Conservation (phyloP, 257 asterid genomes). For the Penstemon eatonii region DNA sequence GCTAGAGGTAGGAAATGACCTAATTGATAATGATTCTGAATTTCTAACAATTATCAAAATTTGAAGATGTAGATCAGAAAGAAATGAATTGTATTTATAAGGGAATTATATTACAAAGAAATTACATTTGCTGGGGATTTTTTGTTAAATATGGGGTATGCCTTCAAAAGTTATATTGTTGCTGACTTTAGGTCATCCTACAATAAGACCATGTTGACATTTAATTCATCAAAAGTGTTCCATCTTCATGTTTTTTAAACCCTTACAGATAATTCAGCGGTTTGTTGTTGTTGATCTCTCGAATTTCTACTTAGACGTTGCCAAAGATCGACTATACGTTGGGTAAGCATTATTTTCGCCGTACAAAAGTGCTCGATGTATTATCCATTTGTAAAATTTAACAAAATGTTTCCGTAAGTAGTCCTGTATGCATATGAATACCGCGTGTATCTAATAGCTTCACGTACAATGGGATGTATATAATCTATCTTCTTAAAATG, state of each 20-base stretch:
- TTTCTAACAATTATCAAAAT: background rate
- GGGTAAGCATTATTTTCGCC: conserved; percentile 56
- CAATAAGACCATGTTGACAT: background rate
- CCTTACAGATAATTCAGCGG: conserved; percentile 79
- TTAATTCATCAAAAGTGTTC: background rate
- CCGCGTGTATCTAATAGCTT: background rate
- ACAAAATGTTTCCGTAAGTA: no score
- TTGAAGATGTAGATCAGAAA: background rate
- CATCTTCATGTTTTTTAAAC: conserved; percentile 11
- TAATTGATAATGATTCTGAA: background rate
- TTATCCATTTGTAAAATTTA: no score
- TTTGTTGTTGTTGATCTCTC: conserved; percentile 94
- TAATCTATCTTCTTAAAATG: no score
- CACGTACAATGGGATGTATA: no score
- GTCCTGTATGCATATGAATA: background rate
- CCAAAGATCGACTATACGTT: conserved; percentile 94
- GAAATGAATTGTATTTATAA: background rate
- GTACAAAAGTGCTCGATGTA: conserved; percentile 11
- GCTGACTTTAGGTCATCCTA: no score
- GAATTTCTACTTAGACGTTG: conserved; percentile 89
- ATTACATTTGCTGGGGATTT: background rate
- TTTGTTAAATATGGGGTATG: background rate
- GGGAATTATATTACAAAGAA: background rate
- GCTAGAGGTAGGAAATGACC: background rate
- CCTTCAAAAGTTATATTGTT: no score